Percentiles rank a stretch among this genome's conserved stretches.
phyloP scores from a whole-genome alignment of 108 stramenopile species.

The Stephanodiscus minutulus region DNA sequence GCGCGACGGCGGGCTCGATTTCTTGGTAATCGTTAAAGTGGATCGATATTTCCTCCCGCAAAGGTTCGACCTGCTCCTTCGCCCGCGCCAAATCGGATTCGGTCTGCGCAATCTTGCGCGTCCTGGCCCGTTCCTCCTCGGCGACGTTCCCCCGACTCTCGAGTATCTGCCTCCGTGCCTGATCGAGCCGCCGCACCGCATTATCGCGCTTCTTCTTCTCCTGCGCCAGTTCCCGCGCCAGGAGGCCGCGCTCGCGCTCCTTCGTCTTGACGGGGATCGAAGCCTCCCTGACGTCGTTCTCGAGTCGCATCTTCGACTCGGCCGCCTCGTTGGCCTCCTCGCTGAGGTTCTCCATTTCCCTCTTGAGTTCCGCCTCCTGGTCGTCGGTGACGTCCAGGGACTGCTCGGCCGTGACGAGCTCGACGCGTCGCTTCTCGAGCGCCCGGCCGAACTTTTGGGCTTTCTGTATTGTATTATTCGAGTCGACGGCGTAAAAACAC shows the following conservation, averaged over 20 bases:
- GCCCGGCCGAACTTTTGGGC: slow-evolving; percentile 52
- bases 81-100: slow-evolving; percentile 51
- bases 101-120: slow-evolving; percentile 46
- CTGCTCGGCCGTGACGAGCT: slow-evolving; percentile 62
- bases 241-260: slow-evolving; percentile 44
- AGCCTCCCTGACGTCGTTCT: slow-evolving; percentile 56
- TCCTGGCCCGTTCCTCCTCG: slow-evolving; percentile 59
- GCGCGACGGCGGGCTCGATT: slow-evolving; percentile 43
- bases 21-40: slow-evolving; percentile 53
- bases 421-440: slow-evolving; percentile 53
- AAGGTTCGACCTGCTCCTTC: slow-evolving; percentile 30
- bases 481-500: slow-evolving; percentile 9
- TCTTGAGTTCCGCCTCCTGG: slow-evolving; percentile 45
- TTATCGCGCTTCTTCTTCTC: slow-evolving; percentile 35
- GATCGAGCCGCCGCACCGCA: slow-evolving; percentile 59
- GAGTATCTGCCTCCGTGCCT: slow-evolving; percentile 63
- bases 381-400: slow-evolving; percentile 52
- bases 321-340: slow-evolving; percentile 66
- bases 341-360: slow-evolving; percentile 53
- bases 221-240: slow-evolving; percentile 42
- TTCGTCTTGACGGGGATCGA: slow-evolving; percentile 54
- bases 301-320: slow-evolving; percentile 54
- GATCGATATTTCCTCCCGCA: slow-evolving; percentile 43
- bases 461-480: slow-evolving; percentile 8
- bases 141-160: slow-evolving; percentile 63